These are phyloP conservation scores for Mycena sanguinolenta DNA, from an alignment of 768 basidiomycete genomes.

Conservation along the genomic window DNA sequence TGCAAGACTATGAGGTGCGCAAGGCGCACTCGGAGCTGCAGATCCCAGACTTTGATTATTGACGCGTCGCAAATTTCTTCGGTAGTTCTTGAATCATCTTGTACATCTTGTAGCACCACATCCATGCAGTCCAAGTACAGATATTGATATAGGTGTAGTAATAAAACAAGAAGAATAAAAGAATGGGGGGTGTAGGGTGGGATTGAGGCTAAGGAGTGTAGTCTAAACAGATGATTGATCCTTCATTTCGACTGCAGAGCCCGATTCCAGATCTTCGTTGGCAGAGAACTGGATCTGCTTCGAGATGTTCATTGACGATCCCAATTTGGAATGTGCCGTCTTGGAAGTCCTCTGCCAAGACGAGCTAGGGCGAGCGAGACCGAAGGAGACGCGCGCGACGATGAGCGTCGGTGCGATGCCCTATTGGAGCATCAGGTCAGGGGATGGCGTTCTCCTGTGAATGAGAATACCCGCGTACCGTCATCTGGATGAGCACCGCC, in stretches of 20 bases:
- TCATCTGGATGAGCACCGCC: slow-evolving; percentile 30
- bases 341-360: slow-evolving; percentile 32
- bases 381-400: slow-evolving; percentile 32
- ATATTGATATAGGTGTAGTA: not conserved
- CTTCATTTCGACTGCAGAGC: slow-evolving; percentile 19
- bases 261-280: slow-evolving; percentile 28
- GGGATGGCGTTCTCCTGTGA: not conserved
- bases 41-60: slow-evolving; percentile 27
- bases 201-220: not conserved
- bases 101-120: not conserved
- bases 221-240: not conserved
- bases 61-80: slow-evolving; percentile 7
- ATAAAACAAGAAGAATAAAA: slow-evolving; percentile 9
- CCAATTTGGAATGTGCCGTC: slow-evolving; percentile 3
- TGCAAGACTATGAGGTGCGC: slow-evolving; percentile 30
- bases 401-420: slow-evolving; percentile 34
- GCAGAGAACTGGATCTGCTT: slow-evolving; percentile 30
- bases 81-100: not conserved
- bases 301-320: not conserved
- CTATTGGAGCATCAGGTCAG: not conserved
- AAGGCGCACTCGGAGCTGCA: slow-evolving; percentile 32
- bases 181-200: not conserved
- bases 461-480: not conserved
- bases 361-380: slow-evolving; percentile 30
- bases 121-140: not conserved